Evolutionary conservation across 2,329 filamentous ascomycete species (phyloP).

Genomic region (Pseudopyricularia cyperi): DNA sequence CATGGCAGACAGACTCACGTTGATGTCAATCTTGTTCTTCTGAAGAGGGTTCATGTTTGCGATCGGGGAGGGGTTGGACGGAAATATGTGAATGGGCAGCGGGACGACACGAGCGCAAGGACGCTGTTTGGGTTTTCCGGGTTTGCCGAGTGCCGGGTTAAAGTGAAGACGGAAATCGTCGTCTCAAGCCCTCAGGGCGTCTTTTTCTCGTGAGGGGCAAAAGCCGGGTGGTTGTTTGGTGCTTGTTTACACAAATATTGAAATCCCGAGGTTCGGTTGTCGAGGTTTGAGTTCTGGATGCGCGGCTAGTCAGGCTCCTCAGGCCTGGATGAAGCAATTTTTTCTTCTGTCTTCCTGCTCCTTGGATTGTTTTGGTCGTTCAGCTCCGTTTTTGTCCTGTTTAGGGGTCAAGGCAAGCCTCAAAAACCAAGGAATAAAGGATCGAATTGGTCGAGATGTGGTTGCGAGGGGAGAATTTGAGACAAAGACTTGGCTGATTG

Average conservation of each 20-base stretch:
- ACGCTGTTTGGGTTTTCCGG: not conserved
- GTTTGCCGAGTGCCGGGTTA: not conserved
- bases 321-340: too few species aligned
- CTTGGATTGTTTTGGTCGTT: too few species aligned
- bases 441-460: not conserved
- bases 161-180: not conserved
- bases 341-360: too few species aligned
- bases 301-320: too few species aligned
- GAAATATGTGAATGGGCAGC: too few species aligned
- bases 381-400: not conserved
- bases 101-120: too few species aligned
- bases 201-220: not conserved
- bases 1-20: slow-evolving; percentile 45
- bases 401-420: too few species aligned
- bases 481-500: not conserved
- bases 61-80: not conserved
- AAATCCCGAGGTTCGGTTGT: too few species aligned
- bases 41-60: slow-evolving; percentile 82
- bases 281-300: too few species aligned
- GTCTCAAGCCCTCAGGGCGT: not conserved
- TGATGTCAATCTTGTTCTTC: slow-evolving; percentile 97
- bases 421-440: not conserved
- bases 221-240: not conserved
- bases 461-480: not conserved
- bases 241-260: too few species aligned